phyloP scores from a whole-genome alignment of 208 protist species.

The Trypanosomatidae sp. region DNA sequence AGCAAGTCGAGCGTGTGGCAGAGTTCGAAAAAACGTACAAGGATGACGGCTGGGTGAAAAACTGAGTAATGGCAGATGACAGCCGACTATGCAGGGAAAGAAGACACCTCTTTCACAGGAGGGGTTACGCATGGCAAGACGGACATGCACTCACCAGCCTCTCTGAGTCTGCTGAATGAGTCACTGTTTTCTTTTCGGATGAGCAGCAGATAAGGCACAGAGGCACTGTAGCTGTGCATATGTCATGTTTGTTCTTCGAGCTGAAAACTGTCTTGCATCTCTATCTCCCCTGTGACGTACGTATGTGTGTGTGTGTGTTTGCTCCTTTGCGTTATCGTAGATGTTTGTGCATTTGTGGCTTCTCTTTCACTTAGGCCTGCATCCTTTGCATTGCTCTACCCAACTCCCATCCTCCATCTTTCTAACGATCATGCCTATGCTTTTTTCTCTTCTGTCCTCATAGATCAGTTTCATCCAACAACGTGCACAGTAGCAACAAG shows the following conservation, averaged over 20 bases:
- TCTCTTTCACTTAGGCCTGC: not conserved
- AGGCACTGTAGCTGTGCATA: not conserved
- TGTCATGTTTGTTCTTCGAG: not conserved
- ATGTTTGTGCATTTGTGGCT: not conserved
- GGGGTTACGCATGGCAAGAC: not conserved
- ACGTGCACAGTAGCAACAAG: not conserved
- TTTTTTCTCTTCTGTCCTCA: not conserved
- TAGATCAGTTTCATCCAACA: not conserved
- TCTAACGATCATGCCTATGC: not conserved
- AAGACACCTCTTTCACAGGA: too few relatives aligned
- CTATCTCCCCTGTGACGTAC: not conserved
- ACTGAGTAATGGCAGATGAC: constrained; percentile 8
- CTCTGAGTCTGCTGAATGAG: not conserved
- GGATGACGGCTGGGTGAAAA: constrained; percentile 71
- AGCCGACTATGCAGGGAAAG: not conserved
- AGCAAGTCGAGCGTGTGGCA: constrained; percentile 31
- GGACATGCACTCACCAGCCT: not conserved
- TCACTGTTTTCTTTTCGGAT: not conserved
- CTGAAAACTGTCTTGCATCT: not conserved
- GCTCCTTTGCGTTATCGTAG: not conserved
- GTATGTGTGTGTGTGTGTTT: not conserved
- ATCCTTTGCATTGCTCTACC: not conserved
- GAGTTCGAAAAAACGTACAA: constrained; percentile 35
- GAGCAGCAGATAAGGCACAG: not conserved
- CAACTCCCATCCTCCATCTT: not conserved